Percentiles rank a stretch among this genome's conserved stretches.
These are phyloP conservation scores for Stylosanthes scabra DNA, from an alignment of 331 rosid genomes.

Conservation along the genomic window DNA sequence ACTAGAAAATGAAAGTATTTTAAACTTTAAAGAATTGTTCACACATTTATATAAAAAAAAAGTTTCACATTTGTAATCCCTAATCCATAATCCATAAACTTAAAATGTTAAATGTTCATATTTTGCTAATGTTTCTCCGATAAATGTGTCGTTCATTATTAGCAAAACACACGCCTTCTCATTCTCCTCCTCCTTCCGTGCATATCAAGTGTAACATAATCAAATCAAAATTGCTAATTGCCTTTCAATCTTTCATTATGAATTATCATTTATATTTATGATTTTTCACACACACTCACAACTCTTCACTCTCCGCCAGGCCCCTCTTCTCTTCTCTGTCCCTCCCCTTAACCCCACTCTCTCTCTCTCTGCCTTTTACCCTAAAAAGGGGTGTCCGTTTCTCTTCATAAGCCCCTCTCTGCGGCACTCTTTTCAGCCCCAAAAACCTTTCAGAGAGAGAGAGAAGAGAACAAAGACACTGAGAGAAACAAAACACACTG, in stretches of 20 bases:
- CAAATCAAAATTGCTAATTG: too few species aligned
- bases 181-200: neutral
- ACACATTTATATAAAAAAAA: too few species aligned
- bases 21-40: too few species aligned
- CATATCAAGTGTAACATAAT: neutral
- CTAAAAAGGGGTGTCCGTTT: slow-evolving; percentile 60
- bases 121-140: too few species aligned
- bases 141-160: neutral
- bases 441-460: too few species aligned
- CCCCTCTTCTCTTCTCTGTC: slow-evolving; percentile 32
- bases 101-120: too few species aligned
- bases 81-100: too few species aligned
- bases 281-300: neutral
- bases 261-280: slow-evolving; percentile 30
- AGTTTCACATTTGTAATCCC: too few species aligned
- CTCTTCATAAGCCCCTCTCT: slow-evolving; percentile 68
- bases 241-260: neutral
- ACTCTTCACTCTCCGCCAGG: slow-evolving; percentile 12
- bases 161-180: neutral
- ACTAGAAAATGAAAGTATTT: too few species aligned
- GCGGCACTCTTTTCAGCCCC: slow-evolving; percentile 54
- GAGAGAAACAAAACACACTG: slow-evolving; percentile 11
- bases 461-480: neutral
- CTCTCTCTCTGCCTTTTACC: slow-evolving; percentile 59
- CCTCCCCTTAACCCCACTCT: too few species aligned